Conservation (phyloP, 495 filamentous ascomycete species). For the Wilcoxina mikolae region DNA sequence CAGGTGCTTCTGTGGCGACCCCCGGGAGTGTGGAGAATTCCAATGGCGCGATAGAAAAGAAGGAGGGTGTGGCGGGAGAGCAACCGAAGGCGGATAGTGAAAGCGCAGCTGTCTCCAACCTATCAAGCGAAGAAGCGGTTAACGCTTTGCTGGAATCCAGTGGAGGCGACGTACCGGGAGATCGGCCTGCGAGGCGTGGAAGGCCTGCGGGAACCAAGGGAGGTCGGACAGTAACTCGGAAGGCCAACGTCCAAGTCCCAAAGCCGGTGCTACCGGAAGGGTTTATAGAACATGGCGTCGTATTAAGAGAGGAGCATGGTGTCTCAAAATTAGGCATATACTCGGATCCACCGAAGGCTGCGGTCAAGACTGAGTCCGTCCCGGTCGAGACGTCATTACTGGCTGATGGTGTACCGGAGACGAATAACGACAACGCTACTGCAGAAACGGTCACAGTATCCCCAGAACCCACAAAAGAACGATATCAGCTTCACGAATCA, state of each 20-base stretch:
- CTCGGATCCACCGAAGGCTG: background rate
- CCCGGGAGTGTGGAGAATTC: background rate
- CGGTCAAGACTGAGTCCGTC: background rate
- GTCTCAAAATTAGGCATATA: constrained; percentile 1
- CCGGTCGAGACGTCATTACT: background rate
- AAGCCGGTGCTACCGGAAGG: constrained; percentile 23
- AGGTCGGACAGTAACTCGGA: constrained; percentile 7
- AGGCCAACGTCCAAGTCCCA: background rate
- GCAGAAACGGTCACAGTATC: background rate
- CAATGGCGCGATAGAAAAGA: background rate
- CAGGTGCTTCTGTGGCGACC: constrained; percentile 5
- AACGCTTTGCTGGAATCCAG: background rate
- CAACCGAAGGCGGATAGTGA: constrained; percentile 9
- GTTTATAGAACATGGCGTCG: constrained; percentile 23
- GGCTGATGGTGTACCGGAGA: background rate
- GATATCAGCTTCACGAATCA: constrained; percentile 24
- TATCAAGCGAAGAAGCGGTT: background rate
- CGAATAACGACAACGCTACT: background rate
- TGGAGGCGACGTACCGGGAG: constrained; percentile 7
- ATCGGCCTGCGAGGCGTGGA: constrained; percentile 15
- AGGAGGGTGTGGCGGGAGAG: constrained; percentile 11
- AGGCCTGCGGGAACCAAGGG: constrained; percentile 17
- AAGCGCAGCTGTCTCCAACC: background rate
- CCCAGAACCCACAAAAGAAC: background rate
- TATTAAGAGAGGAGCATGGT: constrained; percentile 19